Base-by-base conservation (phyloP, 176 grass and related monocot genomes). In the Oryza nivara region DNA sequence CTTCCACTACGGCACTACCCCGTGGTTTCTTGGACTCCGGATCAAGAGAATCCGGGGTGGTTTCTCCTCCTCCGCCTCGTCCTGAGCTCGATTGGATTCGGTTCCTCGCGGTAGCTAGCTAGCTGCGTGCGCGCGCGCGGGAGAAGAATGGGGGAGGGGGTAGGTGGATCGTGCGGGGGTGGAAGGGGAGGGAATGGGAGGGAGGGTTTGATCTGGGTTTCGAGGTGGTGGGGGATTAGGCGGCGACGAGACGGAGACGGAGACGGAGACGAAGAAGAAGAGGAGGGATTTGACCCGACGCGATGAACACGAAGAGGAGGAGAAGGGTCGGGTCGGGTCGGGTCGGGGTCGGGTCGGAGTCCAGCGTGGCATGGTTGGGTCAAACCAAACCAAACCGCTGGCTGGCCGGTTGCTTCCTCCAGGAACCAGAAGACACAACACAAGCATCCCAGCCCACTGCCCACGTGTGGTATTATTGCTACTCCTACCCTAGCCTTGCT, bases 261-360 rank as follows among this genome's bases (percentile, higher is more conserved):
- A 23, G 23, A 34, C 8, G 35, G 0, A 35, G 35, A 35, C 35
- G 36, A 38, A 38, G 77, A 16, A 8, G 72, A 15, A 2, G 72
- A 82, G 40, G 67, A 63, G n/a, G 67, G 67, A 88, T 88, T 88
- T 88, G 86, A 88, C 86, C 74, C 51, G 65, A 70, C 34, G 67
- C 78, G 77, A 76, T 25, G 75, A 78, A 60, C 36, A 78, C 30
- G 20, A 15, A 48, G 14, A 28, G 43, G 52, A 52, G 23, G 7
- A 5, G 85, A 60, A 32, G 30, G 30, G 30, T 32, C 30, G 30
- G 28, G 86, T 63, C 30, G 30, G 28, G 86, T 63, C 49, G 19
- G 79, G 65, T 20, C 70, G 46, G 30, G 30, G 30, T 32, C 30
- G 30, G 61, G 45, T 74, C 60, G 84, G 69, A 43, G 30, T 19